These are phyloP conservation scores for grape (Vitis vinifera) DNA, from an alignment of 164 flowering plant genomes.

Conservation along the genomic window ASM3070453v1 NC_081809.1:2947001-2947500, in stretches of 20 bases:
- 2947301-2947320: constrained; percentile 7
- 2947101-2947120: constrained; percentile 2
- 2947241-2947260: constrained; percentile 1
- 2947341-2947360: constrained; percentile 8
- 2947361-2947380: not conserved
- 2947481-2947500: constrained; percentile 8
- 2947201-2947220: constrained; percentile 3
- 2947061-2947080: constrained; percentile 3
- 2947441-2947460: constrained; percentile 8
- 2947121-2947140: not conserved
- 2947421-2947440: constrained; percentile 2
- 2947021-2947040: constrained; percentile 8
- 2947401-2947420: not conserved
- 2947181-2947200: not conserved
- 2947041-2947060: constrained; percentile 14
- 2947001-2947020: constrained; percentile 6
- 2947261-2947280: constrained; percentile 4
- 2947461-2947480: constrained; percentile 3
- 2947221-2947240: constrained; percentile 10
- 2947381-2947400: constrained; percentile 14
- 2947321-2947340: constrained; percentile 10
- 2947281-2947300: constrained; percentile 6
- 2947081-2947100: constrained; percentile 15
- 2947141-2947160: not conserved
- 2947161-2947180: constrained; percentile 10